Evolutionary conservation across 352 stramenopile genomes (phyloP).

Genomic region (Pythium biforme): DNA sequence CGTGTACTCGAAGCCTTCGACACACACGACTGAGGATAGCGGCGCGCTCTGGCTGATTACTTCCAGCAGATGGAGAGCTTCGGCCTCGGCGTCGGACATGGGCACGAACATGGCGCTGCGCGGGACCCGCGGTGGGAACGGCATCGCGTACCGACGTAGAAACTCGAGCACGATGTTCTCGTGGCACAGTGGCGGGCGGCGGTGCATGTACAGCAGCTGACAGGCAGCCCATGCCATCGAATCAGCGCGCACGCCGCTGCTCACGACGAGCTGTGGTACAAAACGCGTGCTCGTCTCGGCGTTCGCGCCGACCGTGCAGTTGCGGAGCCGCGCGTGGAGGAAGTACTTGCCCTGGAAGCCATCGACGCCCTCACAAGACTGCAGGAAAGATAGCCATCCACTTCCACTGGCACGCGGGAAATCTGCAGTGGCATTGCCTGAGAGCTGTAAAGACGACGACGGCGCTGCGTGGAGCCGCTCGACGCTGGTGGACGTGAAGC

Average conservation of each 20-base stretch:
- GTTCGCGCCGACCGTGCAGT: conserved; percentile 39
- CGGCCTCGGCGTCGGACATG: conserved; percentile 37
- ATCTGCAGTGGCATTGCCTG: conserved; percentile 11
- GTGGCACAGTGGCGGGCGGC: conserved; percentile 51
- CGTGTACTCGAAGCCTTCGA: conserved; percentile 43
- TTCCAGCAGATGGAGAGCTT: conserved; percentile 42
- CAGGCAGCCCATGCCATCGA: conserved; percentile 55
- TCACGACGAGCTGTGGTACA: conserved; percentile 41
- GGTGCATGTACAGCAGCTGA: conserved; percentile 42
- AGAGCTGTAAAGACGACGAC: conserved; percentile 10
- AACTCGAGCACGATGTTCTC: conserved; percentile 50
- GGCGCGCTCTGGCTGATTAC: conserved; percentile 58
- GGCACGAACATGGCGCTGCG: conserved; percentile 22
- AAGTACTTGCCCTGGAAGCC: conserved; percentile 28
- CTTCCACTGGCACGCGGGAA: conserved; percentile 24
- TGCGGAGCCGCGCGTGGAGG: conserved; percentile 35
- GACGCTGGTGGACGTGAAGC: conserved; percentile 35
- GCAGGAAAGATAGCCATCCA: conserved; percentile 51
- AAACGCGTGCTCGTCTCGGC: conserved; percentile 14
- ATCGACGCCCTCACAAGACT: conserved; percentile 39
- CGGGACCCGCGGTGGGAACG: neutral
- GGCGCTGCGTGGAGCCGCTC: conserved; percentile 17
- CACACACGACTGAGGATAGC: conserved; percentile 39
- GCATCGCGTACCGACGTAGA: conserved; percentile 33
- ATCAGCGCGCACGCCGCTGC: conserved; percentile 42